Conservation (phyloP, 2,329 filamentous ascomycete species). For the Furcasterigmium furcatum region DNA sequence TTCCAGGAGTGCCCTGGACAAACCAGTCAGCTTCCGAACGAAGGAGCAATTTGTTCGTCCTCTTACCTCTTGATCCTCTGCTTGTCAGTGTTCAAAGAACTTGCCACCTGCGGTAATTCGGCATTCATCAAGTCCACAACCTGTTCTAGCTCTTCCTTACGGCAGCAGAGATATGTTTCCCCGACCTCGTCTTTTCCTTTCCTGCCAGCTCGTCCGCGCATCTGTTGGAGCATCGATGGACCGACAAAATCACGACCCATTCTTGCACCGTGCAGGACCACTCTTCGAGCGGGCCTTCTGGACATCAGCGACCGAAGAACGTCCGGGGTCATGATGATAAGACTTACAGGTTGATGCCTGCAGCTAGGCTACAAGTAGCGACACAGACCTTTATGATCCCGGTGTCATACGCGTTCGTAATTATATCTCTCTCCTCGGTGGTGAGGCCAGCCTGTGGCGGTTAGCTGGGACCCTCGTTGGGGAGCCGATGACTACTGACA, state of each 20-base stretch:
- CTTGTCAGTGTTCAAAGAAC: conserved; percentile 65
- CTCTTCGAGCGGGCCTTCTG: conserved; percentile 58
- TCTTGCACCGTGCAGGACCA: conserved; percentile 71
- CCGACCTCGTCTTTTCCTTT: conserved; percentile 77
- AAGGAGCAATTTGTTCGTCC: neutral
- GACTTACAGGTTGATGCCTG: conserved; percentile 68
- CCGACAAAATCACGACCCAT: conserved; percentile 78
- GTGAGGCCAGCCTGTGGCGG: conserved; percentile 60
- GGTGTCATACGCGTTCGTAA: conserved; percentile 67
- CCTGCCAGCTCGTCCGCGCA: conserved; percentile 73
- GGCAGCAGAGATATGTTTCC: conserved; percentile 75
- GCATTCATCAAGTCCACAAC: conserved; percentile 70
- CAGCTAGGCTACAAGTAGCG: conserved; percentile 77
- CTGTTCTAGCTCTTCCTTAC: conserved; percentile 63
- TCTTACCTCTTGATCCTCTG: conserved; percentile 62
- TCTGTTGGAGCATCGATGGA: conserved; percentile 76
- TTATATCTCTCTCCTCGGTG: conserved; percentile 69
- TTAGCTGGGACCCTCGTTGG: conserved; percentile 15
- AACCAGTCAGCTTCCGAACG: neutral
- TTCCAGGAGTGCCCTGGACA: conserved; percentile 63
- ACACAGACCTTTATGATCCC: conserved; percentile 68
- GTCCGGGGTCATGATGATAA: neutral
- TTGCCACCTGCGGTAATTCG: conserved; percentile 66
- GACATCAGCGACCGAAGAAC: conserved; percentile 12
- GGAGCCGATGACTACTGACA: conserved; percentile 22